These are phyloP conservation scores for Juncus effusus DNA, from an alignment of 176 grass and related monocot genomes.

Conservation along the genomic window DNA sequence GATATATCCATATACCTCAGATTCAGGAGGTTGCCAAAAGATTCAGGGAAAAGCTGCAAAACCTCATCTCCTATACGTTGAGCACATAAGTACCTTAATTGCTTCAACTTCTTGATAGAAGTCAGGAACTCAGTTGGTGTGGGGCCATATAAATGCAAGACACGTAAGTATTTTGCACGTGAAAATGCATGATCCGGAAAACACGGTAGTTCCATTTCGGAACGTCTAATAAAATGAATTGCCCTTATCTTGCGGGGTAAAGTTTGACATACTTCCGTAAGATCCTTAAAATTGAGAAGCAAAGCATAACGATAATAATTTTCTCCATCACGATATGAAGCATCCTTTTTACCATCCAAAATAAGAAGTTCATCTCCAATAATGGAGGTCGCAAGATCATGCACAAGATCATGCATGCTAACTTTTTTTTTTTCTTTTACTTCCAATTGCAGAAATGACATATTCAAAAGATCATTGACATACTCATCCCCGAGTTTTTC, in stretches of 20 bases:
- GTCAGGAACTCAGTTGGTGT: not conserved
- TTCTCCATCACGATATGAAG: not conserved
- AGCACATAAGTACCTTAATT: slow-evolving; percentile 25
- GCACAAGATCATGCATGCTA: slow-evolving; percentile 29
- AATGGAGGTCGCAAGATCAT: slow-evolving; percentile 22
- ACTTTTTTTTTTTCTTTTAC: slow-evolving; percentile 6
- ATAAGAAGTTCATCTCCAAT: slow-evolving; percentile 27
- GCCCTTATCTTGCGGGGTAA: slow-evolving; percentile 23
- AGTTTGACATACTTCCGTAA: slow-evolving; percentile 1
- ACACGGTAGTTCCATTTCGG: slow-evolving; percentile 1
- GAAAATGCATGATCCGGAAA: slow-evolving; percentile 17
- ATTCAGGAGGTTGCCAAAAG: slow-evolving; percentile 16
- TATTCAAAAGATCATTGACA: slow-evolving; percentile 22
- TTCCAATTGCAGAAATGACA: slow-evolving; percentile 26
- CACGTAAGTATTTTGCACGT: slow-evolving; percentile 11
- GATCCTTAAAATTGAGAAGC: slow-evolving; percentile 3
- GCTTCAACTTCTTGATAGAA: slow-evolving; percentile 24
- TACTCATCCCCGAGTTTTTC: slow-evolving; percentile 15
- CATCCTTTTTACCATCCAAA: slow-evolving; percentile 12
- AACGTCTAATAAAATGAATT: slow-evolving; percentile 19
- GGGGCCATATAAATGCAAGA: slow-evolving; percentile 6
- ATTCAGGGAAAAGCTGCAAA: slow-evolving; percentile 18
- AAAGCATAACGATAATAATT: slow-evolving; percentile 20
- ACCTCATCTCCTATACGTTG: not conserved
- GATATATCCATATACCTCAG: slow-evolving; percentile 3